Conservation (phyloP, 768 basidiomycete genomes). For the Leccinum disarticulatum region DNA sequence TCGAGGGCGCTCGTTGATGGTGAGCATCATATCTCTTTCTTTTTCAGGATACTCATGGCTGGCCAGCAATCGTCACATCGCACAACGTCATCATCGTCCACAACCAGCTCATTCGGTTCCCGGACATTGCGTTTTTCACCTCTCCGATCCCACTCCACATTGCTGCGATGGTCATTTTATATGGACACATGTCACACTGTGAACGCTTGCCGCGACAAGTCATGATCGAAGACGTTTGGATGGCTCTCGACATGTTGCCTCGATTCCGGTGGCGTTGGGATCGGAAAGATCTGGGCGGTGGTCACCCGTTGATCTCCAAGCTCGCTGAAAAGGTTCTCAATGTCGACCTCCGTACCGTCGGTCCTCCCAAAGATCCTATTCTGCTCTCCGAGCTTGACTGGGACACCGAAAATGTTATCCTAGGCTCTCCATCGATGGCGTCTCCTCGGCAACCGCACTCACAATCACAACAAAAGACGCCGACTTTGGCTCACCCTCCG, state of each 20-base stretch:
- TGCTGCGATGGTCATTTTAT: slow-evolving; percentile 88
- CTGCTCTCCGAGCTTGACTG: slow-evolving; percentile 46
- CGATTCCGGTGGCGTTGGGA: slow-evolving; percentile 93
- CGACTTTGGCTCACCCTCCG: slow-evolving; percentile 33
- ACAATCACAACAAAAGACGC: slow-evolving; percentile 38
- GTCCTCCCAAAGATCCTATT: slow-evolving; percentile 38
- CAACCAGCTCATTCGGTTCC: slow-evolving; percentile 79
- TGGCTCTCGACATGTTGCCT: slow-evolving; percentile 85
- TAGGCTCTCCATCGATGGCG: slow-evolving; percentile 25
- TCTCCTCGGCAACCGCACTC: slow-evolving; percentile 29
- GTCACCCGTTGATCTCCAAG: slow-evolving; percentile 80
- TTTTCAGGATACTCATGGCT: slow-evolving; percentile 6
- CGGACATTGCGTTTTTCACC: slow-evolving; percentile 85
- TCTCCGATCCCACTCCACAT: slow-evolving; percentile 88
- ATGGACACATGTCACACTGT: slow-evolving; percentile 80
- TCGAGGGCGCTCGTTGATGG: slow-evolving; percentile 78
- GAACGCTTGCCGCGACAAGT: slow-evolving; percentile 61
- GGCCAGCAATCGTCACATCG: slow-evolving; percentile 74
- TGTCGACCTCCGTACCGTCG: slow-evolving; percentile 63
- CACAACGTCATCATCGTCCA: slow-evolving; percentile 88
- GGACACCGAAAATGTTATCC: slow-evolving; percentile 40
- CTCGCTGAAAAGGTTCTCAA: slow-evolving; percentile 80
- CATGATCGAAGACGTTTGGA: slow-evolving; percentile 80
- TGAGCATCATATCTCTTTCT: slow-evolving; percentile 32
- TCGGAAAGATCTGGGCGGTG: slow-evolving; percentile 75